A percentile compares a stretch with the other conserved stretches of the same genome.
Evolutionary conservation across 2,329 filamentous ascomycete species (phyloP).

Genomic region (Hypocreales sp.): DNA sequence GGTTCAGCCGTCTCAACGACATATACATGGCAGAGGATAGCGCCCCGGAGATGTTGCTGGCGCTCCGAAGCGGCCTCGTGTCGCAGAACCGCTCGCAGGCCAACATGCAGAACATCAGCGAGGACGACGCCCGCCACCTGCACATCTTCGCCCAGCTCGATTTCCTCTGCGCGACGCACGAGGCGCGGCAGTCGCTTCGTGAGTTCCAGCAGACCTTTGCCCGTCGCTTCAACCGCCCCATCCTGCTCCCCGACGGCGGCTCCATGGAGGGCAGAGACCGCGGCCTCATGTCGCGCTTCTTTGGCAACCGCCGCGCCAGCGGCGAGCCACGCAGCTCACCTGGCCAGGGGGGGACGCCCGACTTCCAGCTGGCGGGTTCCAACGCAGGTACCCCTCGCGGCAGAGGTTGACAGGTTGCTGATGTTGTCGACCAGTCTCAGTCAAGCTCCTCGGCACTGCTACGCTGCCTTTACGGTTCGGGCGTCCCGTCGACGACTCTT

Average conservation of each 20-base stretch:
- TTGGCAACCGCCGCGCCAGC: conserved; percentile 6
- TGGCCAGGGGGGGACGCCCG: not conserved
- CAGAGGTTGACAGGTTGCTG: not conserved
- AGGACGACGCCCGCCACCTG: conserved; percentile 25
- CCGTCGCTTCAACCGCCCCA: conserved; percentile 17
- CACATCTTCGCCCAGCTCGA: conserved; percentile 32
- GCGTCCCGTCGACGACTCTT: not conserved
- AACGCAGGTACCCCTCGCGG: conserved; percentile 1
- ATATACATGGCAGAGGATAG: not conserved
- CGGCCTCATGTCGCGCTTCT: conserved; percentile 12
- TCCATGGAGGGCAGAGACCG: conserved; percentile 12
- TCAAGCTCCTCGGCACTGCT: not conserved
- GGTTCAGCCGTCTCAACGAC: conserved; percentile 24
- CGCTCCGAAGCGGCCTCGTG: conserved; percentile 33
- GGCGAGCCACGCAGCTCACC: not conserved
- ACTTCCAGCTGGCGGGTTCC: not conserved
- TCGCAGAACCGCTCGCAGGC: conserved; percentile 11
- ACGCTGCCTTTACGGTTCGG: conserved; percentile 2
- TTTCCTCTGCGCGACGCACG: conserved; percentile 27
- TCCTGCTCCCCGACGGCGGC: conserved; percentile 23
- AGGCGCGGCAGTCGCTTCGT: conserved; percentile 30
- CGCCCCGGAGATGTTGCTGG: conserved; percentile 8
- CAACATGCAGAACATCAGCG: conserved; percentile 1
- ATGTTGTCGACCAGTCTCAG: not conserved
- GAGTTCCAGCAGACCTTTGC: conserved; percentile 35